Evolutionary conservation across 2,329 filamentous ascomycete genomes (phyloP), one percentile per base, ranked within the genome.

Genomic region (Acephala macrosclerotiorum): DNA sequence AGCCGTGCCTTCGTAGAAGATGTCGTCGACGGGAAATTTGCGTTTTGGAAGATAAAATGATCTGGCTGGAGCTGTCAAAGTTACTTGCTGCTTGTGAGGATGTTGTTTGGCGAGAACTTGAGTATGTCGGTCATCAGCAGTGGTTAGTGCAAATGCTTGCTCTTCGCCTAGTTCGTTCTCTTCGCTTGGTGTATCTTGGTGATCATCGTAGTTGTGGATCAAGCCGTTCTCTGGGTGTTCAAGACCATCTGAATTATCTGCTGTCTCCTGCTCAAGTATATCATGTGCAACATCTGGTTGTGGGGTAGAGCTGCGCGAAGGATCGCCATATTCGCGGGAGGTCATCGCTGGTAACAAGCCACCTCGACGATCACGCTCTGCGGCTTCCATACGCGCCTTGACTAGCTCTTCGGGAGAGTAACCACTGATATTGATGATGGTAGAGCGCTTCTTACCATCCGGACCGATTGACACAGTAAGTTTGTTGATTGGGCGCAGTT

Each of bases 1-100:
- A 14, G 58, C 38, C 38, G 68, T 64, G 18, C 67, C 69, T 8
- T 63, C 62, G 63, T 83, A 83, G 70, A 84, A 84, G 5, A 84
- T 63, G 57, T 79, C 74, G 57, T 80, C 76, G 5, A 79, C 71
- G 26, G 74, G 69, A n/a, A 81, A 63, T 35, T 75, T 76, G n/a
- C 73, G 63, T 20, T 74, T 75, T 0, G 80, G 79, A 35, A 82
- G 76, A 14, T 53, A 53, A 12, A 53, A 53, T 3, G 49, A 29
- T 33, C 49, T 26, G 14, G 49, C 22, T 16, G 25, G 5, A 16
- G 26, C 18, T 18, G 14, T 29, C 11, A 25, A 26, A 29, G 12
- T 9, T n/a, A 14, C 4, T 18, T 29, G 25, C 16, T 53, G 49
- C 14, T 33, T 26, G 12, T 14, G 49, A 53, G 11, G 22, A n/a